Evolutionary conservation across 495 filamentous ascomycete species (phyloP).

Genomic region (Entonaema liquescens): DNA sequence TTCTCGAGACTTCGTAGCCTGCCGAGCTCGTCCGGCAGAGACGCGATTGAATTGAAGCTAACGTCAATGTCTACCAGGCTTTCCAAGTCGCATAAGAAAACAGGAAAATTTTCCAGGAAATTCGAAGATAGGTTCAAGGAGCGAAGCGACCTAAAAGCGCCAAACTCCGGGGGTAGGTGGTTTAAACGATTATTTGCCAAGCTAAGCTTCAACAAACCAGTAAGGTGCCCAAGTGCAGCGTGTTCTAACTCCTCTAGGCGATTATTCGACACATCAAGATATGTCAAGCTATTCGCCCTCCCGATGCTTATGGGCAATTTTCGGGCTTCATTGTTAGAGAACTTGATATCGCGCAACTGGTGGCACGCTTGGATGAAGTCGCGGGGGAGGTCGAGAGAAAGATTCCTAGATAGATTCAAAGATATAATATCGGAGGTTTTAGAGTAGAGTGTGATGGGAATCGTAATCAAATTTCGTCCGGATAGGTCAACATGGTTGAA

Average conservation of each 20-base stretch:
- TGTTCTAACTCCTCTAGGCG: conserved; percentile 85
- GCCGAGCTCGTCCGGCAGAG: conserved; percentile 78
- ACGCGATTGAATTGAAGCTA: conserved; percentile 91
- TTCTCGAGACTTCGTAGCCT: conserved; percentile 80
- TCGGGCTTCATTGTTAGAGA: conserved; percentile 87
- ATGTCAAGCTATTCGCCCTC: conserved; percentile 80
- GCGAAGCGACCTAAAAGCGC: conserved; percentile 75
- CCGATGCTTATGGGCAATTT: conserved; percentile 86
- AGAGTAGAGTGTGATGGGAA: conserved; percentile 92
- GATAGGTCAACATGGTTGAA: conserved; percentile 92
- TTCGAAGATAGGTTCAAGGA: conserved; percentile 93
- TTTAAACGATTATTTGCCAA: conserved; percentile 91
- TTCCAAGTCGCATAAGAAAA: conserved; percentile 81
- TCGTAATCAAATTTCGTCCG: conserved; percentile 91
- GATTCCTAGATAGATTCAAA: conserved; percentile 89
- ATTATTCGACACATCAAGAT: conserved; percentile 95
- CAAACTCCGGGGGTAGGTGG: conserved; percentile 80
- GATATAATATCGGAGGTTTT: conserved; percentile 93
- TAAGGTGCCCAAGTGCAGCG: conserved; percentile 67
- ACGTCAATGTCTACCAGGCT: conserved; percentile 93
- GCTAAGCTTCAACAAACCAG: conserved; percentile 86
- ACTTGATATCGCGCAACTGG: conserved; percentile 94
- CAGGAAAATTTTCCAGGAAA: conserved; percentile 82
- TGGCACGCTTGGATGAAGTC: conserved; percentile 96
- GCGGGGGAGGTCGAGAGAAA: conserved; percentile 90